These are phyloP conservation scores for Metschnikowia peoriensis DNA, from an alignment of 805 yeast genomes.

Conservation along the genomic window DNA sequence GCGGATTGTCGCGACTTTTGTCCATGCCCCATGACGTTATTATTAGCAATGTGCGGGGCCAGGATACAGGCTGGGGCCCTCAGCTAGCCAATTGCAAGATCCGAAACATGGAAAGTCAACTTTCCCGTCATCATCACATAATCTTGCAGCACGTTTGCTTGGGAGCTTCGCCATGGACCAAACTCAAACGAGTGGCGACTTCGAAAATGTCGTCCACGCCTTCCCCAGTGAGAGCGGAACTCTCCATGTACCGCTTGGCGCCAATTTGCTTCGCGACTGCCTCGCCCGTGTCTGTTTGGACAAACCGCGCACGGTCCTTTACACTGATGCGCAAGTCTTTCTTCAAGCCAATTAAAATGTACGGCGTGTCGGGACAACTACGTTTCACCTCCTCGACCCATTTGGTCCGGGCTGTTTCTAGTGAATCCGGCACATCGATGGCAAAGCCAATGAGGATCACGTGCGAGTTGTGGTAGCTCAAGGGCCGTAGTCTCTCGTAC, in stretches of 20 bases:
- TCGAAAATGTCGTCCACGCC: constrained; percentile 95
- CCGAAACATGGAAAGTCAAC: neutral
- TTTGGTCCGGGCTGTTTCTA: constrained; percentile 76
- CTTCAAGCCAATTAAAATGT: constrained; percentile 78
- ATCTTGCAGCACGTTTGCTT: constrained; percentile 35
- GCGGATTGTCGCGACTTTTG: neutral
- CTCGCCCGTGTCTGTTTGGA: constrained; percentile 60
- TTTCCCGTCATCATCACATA: constrained; percentile 13
- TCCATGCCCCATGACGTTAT: neutral
- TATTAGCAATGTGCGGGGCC: too few species aligned
- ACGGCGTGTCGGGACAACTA: constrained; percentile 79
- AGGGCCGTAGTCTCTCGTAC: constrained; percentile 83
- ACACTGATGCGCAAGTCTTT: constrained; percentile 65
- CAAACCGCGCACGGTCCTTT: constrained; percentile 42
- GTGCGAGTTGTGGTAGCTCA: constrained; percentile 85
- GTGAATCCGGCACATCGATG: constrained; percentile 77
- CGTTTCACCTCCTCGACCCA: constrained; percentile 84
- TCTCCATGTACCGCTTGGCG: constrained; percentile 79
- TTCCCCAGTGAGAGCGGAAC: constrained; percentile 90
- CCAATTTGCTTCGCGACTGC: constrained; percentile 74
- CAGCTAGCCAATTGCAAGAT: too few species aligned
- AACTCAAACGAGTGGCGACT: constrained; percentile 80
- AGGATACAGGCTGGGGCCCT: too few species aligned
- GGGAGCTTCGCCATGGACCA: constrained; percentile 41
- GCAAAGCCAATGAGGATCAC: constrained; percentile 86